Evolutionary conservation across 192 early-diverging fungal genomes (phyloP).

Genomic region (Coemansia sp.): DNA sequence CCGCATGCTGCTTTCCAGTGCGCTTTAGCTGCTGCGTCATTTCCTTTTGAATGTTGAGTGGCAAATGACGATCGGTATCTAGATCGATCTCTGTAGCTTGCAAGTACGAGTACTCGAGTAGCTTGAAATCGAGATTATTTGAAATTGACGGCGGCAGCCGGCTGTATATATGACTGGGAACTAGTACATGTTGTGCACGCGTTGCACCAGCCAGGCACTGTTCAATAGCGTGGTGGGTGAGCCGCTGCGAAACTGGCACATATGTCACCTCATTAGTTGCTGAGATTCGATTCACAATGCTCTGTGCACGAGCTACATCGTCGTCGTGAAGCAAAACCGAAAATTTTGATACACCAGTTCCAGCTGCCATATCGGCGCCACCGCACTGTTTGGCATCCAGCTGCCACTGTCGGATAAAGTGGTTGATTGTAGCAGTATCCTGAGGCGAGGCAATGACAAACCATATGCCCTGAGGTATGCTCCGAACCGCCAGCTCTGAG

Average conservation of each 20-base stretch:
- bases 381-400: slow-evolving; percentile 38
- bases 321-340: slow-evolving; percentile 46
- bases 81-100: slow-evolving; percentile 46
- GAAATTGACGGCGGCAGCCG: slow-evolving; percentile 22
- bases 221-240: slow-evolving; percentile 39
- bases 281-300: slow-evolving; percentile 28
- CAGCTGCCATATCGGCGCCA: slow-evolving; percentile 35
- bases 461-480: slow-evolving; percentile 47
- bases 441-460: slow-evolving; percentile 46
- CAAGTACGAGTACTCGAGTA: slow-evolving; percentile 44
- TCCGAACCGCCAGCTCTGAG: slow-evolving; percentile 28
- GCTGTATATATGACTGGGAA: slow-evolving; percentile 39
- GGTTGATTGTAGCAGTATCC: slow-evolving; percentile 28
- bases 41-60: slow-evolving; percentile 42
- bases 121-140: slow-evolving; percentile 21
- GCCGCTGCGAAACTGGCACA: slow-evolving; percentile 34
- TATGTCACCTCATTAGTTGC: slow-evolving; percentile 31
- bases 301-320: slow-evolving; percentile 39
- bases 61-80: slow-evolving; percentile 48
- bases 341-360: slow-evolving; percentile 37
- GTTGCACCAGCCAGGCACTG: slow-evolving; percentile 33
- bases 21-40: slow-evolving; percentile 36
- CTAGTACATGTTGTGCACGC: slow-evolving; percentile 43
- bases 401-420: slow-evolving; percentile 47
- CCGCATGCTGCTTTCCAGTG: slow-evolving; percentile 39